These are phyloP conservation scores for Cladosporium phlei DNA, from an alignment of 2,329 filamentous ascomycete genomes.

Conservation along the genomic window DNA sequence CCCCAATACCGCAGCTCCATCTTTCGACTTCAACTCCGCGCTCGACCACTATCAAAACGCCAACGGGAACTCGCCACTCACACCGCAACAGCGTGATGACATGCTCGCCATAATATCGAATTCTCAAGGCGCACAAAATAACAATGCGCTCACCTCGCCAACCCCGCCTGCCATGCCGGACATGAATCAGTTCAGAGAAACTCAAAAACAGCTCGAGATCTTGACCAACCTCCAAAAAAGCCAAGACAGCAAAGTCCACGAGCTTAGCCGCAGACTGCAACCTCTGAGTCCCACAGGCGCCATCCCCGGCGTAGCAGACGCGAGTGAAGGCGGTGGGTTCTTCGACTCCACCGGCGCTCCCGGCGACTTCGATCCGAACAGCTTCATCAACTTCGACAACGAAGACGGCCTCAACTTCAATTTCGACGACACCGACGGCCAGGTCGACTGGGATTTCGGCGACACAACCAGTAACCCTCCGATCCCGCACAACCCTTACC, in stretches of 20 bases:
- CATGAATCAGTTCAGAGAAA: slow-evolving; percentile 61
- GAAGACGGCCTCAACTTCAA: slow-evolving; percentile 35
- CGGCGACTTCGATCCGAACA: slow-evolving; percentile 50
- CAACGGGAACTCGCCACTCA: slow-evolving; percentile 43
- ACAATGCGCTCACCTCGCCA: slow-evolving; percentile 56
- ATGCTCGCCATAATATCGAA: slow-evolving; percentile 38
- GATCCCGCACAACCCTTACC: not conserved
- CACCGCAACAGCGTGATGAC: slow-evolving; percentile 43
- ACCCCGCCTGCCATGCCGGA: slow-evolving; percentile 51
- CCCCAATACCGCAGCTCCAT: slow-evolving; percentile 30
- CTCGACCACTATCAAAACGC: slow-evolving; percentile 46
- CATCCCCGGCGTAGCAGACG: slow-evolving; percentile 61
- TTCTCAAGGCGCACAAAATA: slow-evolving; percentile 32
- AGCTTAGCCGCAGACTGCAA: slow-evolving; percentile 67
- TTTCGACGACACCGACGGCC: slow-evolving; percentile 17
- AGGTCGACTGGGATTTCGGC: slow-evolving; percentile 20
- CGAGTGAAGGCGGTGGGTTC: slow-evolving; percentile 31
- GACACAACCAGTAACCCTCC: not conserved
- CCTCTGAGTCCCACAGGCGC: slow-evolving; percentile 75
- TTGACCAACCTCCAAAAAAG: slow-evolving; percentile 74
- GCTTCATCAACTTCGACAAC: slow-evolving; percentile 54
- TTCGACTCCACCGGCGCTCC: slow-evolving; percentile 36
- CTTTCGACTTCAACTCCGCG: slow-evolving; percentile 44
- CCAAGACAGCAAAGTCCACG: slow-evolving; percentile 71
- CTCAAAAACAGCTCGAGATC: slow-evolving; percentile 70